A percentile compares a stretch with the other conserved stretches of the same genome.
These are phyloP conservation scores for Arbutus unedo DNA, from an alignment of 148 eudicot genomes.

Conservation along the genomic window DNA sequence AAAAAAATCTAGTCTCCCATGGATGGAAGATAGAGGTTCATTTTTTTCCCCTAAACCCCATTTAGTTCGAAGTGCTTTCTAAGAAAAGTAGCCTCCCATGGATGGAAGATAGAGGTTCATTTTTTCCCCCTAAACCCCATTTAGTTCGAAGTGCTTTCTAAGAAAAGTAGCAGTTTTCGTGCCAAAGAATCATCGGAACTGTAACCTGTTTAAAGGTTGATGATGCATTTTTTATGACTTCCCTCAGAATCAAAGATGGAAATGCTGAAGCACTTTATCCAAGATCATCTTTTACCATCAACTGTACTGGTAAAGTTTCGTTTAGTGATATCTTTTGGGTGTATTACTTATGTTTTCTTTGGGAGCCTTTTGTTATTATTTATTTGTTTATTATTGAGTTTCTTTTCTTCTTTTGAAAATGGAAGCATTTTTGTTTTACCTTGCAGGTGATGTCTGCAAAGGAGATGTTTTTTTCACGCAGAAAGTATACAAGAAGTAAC, in stretches of 20 bases:
- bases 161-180: background rate
- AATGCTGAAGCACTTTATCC: constrained; percentile 67
- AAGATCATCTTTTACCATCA: constrained; percentile 60
- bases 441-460: constrained; percentile 85
- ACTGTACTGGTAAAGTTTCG: constrained; percentile 69
- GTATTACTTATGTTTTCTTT: background rate
- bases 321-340: background rate
- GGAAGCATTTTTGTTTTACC: constrained; percentile 10
- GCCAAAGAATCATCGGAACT: background rate
- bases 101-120: background rate
- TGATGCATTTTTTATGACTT: background rate
- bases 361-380: background rate
- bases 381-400: constrained; percentile 5
- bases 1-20: background rate
- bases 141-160: background rate
- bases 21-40: background rate
- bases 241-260: constrained; percentile 65
- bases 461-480: constrained; percentile 84
- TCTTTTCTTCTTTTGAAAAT: background rate
- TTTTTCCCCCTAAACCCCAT: background rate
- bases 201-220: background rate
- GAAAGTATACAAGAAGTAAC: constrained; percentile 63
- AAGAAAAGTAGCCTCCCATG: background rate
- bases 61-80: background rate
- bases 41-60: background rate